These are phyloP conservation scores for Cladophialophora bantiana DNA, from an alignment of 2,329 filamentous ascomycete genomes.

Conservation along the genomic window DNA sequence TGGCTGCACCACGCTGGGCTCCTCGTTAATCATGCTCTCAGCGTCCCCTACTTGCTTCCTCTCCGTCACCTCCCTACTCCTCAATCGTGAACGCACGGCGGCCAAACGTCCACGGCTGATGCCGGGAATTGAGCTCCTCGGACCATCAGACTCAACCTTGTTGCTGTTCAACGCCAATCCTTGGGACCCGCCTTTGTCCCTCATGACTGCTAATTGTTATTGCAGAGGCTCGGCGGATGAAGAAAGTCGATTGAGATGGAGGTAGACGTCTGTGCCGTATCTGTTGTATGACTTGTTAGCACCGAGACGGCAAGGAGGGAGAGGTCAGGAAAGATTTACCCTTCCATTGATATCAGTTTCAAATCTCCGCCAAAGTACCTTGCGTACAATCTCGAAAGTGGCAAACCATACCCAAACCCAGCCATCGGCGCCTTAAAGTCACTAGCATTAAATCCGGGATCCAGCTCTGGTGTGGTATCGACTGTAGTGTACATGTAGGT, in stretches of 20 bases:
- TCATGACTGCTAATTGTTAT: conserved; percentile 83
- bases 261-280: conserved; percentile 97
- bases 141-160: conserved; percentile 12
- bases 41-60: conserved; percentile 90
- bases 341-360: conserved; percentile 99
- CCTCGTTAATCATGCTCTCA: conserved; percentile 74
- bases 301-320: conserved; percentile 2
- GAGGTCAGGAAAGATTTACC: conserved; percentile 72
- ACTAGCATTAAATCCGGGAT: conserved; percentile 97
- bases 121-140: conserved; percentile 13
- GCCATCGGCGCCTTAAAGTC: conserved; percentile 99
- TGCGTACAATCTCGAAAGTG: conserved; percentile 92
- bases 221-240: conserved; percentile 95
- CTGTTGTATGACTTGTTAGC: conserved; percentile 55
- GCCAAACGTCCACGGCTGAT: conserved; percentile 49
- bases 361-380: conserved; percentile 97
- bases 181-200: conserved; percentile 51
- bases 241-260: conserved; percentile 93
- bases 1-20: conserved; percentile 39
- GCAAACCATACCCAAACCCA: conserved; percentile 96
- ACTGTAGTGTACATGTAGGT: conserved; percentile 99
- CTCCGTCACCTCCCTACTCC: conserved; percentile 78
- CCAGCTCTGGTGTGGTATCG: conserved; percentile 89
- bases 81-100: conserved; percentile 73
- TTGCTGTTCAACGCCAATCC: conserved; percentile 57